These are phyloP conservation scores for Nemophila menziesii DNA, from an alignment of 257 asterid genomes.

Conservation along the genomic window DNA sequence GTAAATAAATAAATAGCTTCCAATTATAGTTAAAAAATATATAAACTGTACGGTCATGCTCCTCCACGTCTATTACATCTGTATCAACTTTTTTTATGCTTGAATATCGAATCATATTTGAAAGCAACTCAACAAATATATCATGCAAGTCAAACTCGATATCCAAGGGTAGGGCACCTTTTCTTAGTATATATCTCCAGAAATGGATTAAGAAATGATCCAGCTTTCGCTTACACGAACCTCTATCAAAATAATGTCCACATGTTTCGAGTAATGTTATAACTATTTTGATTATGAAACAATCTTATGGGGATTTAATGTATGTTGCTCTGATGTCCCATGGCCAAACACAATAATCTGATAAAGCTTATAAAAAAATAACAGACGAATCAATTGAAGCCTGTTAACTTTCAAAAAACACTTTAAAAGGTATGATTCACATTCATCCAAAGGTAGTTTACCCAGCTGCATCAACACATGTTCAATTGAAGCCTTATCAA, in stretches of 20 bases:
- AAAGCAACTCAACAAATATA: conserved; percentile 80
- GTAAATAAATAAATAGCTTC: too few relatives aligned
- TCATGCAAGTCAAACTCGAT: conserved; percentile 99
- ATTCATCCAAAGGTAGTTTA: conserved; percentile 94
- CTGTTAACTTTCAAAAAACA: conserved; percentile 94
- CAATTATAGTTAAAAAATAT: conserved; percentile 41
- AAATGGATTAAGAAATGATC: conserved; percentile 90
- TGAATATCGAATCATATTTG: conserved; percentile 76
- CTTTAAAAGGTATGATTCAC: conserved; percentile 74
- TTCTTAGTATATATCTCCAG: conserved; percentile 79
- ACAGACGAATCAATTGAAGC: conserved; percentile 94
- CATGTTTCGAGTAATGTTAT: conserved; percentile 90
- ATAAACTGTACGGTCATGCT: conserved; percentile 66
- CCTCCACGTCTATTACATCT: conserved; percentile 76
- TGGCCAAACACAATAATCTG: conserved; percentile 75
- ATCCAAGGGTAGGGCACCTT: conserved; percentile 83
- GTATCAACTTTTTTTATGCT: conserved; percentile 69
- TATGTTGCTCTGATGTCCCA: conserved; percentile 92
- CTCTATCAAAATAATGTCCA: conserved; percentile 97
- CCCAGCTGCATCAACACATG: conserved; percentile 86
- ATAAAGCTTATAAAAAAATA: conserved; percentile 79
- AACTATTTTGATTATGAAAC: conserved; percentile 88
- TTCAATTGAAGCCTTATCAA: conserved; percentile 85
- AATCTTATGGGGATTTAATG: conserved; percentile 94
- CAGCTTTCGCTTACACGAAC: conserved; percentile 92